Base-by-base conservation (phyloP, 106 monocot genomes). In the Xerophyta viscosa region DNA sequence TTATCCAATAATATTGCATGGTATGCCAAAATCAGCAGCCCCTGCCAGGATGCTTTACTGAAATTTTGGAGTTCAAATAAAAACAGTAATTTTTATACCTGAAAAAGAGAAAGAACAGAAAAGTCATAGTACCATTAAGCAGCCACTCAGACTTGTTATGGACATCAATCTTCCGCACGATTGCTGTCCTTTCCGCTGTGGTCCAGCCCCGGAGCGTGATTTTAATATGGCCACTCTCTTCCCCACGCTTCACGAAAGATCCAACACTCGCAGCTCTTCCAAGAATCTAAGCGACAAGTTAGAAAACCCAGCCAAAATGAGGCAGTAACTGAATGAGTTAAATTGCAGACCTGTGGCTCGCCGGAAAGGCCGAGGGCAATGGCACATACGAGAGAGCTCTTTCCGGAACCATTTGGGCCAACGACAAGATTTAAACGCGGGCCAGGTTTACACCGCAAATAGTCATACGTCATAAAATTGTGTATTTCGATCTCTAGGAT, bases 381-480 rank as follows among this genome's bases (percentile, higher is more conserved):
- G 60, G 96, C 96, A 54, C 96, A 98, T 24, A 98, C 96, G 24
- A 98, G 64, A 15, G 96, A 98, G 64, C 96, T 98, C 82, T 98
- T 98, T 14, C 96, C 96, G 5, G 89, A 89, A 2, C 96, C 96
- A 23, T 98, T 98, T 39, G 96, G 96, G 0, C 96, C 96, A 20
- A 98, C 69, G 29, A 98, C 89, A 45, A 98, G 82, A 57, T 98
- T 98, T 27, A 98, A 89, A 31, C 96, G 88, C 24, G 96, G 69
- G 1, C 85, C 89, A 12, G 96, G 96, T 52, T 79, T 67, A 65
- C 85, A 98, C 8, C 41, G 61, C 54, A 98, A 76, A 68, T 82
- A 77, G 31, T 98, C 96, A 61, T 98, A 98, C 46, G 96, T 98
- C 96, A 98, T 98, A 66, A 98, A 98, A 60, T 98, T 98, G 66